phyloP scores from a whole-genome alignment of 768 basidiomycete species.

The Hypholoma fasciculare region DNA sequence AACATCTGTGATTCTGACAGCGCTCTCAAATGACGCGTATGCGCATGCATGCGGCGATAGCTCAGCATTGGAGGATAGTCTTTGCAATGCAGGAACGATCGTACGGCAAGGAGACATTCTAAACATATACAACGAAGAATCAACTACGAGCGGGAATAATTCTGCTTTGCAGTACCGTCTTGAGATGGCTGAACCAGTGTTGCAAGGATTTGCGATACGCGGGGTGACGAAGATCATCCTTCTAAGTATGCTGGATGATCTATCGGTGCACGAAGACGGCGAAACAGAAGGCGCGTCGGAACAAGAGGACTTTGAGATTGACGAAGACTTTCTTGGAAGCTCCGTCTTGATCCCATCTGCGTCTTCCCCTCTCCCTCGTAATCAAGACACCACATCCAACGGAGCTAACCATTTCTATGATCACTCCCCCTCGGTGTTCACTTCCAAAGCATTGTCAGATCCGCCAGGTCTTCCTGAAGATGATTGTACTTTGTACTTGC shows the following conservation, averaged over 20 bases:
- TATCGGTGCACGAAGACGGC: conserved; percentile 6
- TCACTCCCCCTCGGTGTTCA: conserved; percentile 11
- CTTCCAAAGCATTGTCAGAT: conserved; percentile 31
- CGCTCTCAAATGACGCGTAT: conserved; percentile 51
- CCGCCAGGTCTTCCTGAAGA: conserved; percentile 39
- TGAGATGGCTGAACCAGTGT: conserved; percentile 66
- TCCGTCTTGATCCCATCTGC: conserved; percentile 36
- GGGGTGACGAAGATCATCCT: conserved; percentile 56
- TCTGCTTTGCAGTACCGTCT: conserved; percentile 43
- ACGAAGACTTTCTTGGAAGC: conserved; percentile 67
- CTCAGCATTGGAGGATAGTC: conserved; percentile 41
- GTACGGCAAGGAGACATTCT: conserved; percentile 48
- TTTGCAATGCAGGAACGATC: conserved; percentile 41
- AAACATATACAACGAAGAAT: conserved; percentile 12
- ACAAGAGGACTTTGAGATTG: conserved; percentile 62
- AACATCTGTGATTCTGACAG: conserved; percentile 53
- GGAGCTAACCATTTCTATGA: conserved; percentile 10
- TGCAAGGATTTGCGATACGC: conserved; percentile 61
- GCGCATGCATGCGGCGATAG: conserved; percentile 33
- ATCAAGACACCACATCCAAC: conserved; percentile 1
- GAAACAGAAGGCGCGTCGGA: conserved; percentile 18
- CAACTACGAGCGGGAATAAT: conserved; percentile 7
- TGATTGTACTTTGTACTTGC: conserved; percentile 59
- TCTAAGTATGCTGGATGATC: conserved; percentile 28
- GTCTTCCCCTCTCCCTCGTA: conserved; percentile 16